Percentiles rank a stretch among this genome's conserved stretches.
Evolutionary conservation across 768 basidiomycete genomes (phyloP).

Genomic region (Trametes villosa): DNA sequence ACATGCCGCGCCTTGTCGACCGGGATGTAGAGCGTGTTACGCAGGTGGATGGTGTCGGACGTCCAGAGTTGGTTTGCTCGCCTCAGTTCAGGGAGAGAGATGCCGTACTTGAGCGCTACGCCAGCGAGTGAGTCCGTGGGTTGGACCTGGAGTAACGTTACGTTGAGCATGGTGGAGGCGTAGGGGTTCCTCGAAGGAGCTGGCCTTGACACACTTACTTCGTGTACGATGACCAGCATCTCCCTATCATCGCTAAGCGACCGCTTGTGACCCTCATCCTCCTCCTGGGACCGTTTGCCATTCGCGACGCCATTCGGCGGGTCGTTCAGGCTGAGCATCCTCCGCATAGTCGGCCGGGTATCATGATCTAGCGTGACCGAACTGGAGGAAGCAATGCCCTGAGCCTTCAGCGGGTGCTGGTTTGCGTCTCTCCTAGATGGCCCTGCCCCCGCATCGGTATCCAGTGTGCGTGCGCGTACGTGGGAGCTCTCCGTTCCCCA

Average conservation of each 20-base stretch:
- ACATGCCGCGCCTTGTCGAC: constrained; percentile 58
- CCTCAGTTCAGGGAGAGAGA: constrained; percentile 80
- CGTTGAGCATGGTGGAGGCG: too few species aligned
- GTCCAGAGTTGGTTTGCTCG: constrained; percentile 93
- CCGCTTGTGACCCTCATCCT: neutral
- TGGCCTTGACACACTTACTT: too few species aligned
- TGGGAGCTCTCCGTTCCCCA: constrained; percentile 18
- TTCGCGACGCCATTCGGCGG: neutral
- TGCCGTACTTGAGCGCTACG: constrained; percentile 88
- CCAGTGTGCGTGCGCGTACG: constrained; percentile 30
- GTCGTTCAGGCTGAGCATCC: constrained; percentile 26
- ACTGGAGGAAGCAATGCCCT: constrained; percentile 7
- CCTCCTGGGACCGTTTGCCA: neutral
- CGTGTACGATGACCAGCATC: constrained; percentile 62
- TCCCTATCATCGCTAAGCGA: constrained; percentile 36
- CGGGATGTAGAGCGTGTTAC: constrained; percentile 82
- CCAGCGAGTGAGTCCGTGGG: constrained; percentile 82
- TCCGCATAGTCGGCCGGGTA: constrained; percentile 29
- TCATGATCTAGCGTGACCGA: constrained; percentile 15
- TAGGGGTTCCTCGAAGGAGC: too few species aligned
- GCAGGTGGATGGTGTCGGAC: constrained; percentile 89
- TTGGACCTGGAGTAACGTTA: constrained; percentile 53
- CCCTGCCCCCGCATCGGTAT: constrained; percentile 12
- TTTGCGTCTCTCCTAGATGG: constrained; percentile 17
- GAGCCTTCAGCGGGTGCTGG: constrained; percentile 26